phyloP scores from a whole-genome alignment of 345 rosid species.

The Sisymbrium irio region DNA sequence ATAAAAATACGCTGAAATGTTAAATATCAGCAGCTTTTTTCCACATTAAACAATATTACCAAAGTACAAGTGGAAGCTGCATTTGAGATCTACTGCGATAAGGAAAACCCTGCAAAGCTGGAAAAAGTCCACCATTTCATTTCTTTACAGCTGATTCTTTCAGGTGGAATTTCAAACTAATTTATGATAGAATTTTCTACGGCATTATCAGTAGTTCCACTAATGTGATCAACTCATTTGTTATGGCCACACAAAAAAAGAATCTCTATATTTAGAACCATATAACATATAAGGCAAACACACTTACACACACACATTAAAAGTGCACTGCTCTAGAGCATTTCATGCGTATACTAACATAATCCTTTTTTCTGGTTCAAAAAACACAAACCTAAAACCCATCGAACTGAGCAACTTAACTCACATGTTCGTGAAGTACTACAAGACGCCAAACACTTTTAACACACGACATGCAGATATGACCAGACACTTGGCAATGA shows the following conservation, averaged over 20 bases:
- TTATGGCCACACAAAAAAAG: background rate
- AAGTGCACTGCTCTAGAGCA: background rate
- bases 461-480: slow-evolving; percentile 31
- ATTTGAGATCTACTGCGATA: slow-evolving; percentile 20
- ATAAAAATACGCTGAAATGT: slow-evolving; percentile 11
- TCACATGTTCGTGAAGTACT: slow-evolving; percentile 11
- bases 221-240: slow-evolving; percentile 9
- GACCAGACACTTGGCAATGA: slow-evolving; percentile 31
- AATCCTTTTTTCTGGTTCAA: background rate
- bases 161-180: background rate
- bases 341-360: background rate
- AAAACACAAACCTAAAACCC: slow-evolving; percentile 14
- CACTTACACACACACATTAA: background rate
- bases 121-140: background rate
- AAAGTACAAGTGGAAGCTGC: slow-evolving; percentile 28
- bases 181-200: background rate
- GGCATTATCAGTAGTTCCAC: background rate
- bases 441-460: slow-evolving; percentile 17
- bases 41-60: slow-evolving; percentile 26
- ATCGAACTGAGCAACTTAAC: background rate
- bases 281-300: background rate
- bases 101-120: slow-evolving; percentile 30
- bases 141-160: slow-evolving; percentile 31
- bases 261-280: background rate
- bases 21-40: slow-evolving; percentile 18